A percentile compares a stretch with the other conserved stretches of the same genome.
Conservation (phyloP, 2,329 filamentous ascomycete species). For the Immersiporthe knoxdaviesiana region DNA sequence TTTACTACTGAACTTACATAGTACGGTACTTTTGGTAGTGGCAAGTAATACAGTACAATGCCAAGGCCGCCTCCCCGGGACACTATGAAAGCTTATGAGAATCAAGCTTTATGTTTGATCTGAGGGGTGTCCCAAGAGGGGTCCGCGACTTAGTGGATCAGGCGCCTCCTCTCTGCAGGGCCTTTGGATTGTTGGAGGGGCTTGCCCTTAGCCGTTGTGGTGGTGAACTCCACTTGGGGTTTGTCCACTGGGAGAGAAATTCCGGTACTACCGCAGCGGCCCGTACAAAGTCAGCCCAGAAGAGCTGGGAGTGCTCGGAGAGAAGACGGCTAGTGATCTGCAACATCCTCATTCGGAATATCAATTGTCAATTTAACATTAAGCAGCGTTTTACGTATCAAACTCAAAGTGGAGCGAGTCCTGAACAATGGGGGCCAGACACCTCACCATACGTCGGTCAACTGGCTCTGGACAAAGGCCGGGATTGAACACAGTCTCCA, state of each 20-base stretch:
- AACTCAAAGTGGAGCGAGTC: not conserved
- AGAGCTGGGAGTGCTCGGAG: not conserved
- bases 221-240: too few species aligned
- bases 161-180: too few species aligned
- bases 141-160: too few species aligned
- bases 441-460: too few species aligned
- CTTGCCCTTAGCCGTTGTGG: too few species aligned
- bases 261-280: not conserved
- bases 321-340: not conserved
- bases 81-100: not conserved
- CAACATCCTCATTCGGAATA: not conserved
- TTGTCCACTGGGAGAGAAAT: not conserved
- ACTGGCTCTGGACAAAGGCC: too few species aligned
- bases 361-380: not conserved
- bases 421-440: not conserved
- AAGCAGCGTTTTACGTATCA: not conserved
- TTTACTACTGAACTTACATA: not conserved
- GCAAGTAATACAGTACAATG: not conserved
- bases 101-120: conserved; percentile 6
- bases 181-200: too few species aligned
- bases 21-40: not conserved
- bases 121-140: too few species aligned
- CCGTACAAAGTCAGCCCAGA: not conserved
- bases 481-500: not conserved
- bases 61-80: not conserved